A percentile compares a stretch with the other conserved stretches of the same genome.
Evolutionary conservation across 148 eudicot species (phyloP).

Genomic region (Polygonum maritimum): DNA sequence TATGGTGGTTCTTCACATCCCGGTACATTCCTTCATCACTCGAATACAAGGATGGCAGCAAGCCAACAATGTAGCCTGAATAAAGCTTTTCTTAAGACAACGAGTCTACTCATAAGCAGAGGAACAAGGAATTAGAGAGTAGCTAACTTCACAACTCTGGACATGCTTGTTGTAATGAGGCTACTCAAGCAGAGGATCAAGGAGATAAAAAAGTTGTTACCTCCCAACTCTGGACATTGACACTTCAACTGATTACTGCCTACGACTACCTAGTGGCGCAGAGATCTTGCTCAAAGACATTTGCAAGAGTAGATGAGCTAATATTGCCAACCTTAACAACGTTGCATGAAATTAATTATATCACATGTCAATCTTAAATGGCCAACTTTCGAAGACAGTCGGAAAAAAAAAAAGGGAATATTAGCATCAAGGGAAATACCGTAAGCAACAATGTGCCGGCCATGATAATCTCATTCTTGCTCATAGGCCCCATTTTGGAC

Average conservation of each 20-base stretch:
- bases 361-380: neutral
- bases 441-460: constrained; percentile 75
- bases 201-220: neutral
- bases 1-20: neutral
- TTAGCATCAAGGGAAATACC: constrained; percentile 28
- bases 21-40: neutral
- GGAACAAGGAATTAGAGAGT: neutral
- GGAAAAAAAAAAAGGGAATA: neutral
- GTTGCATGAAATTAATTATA: neutral
- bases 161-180: neutral
- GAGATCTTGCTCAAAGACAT: neutral
- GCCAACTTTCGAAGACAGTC: neutral
- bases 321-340: neutral
- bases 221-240: neutral
- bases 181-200: neutral
- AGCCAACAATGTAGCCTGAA: neutral
- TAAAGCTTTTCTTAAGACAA: neutral
- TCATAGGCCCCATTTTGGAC: constrained; percentile 89
- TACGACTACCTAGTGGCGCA: neutral
- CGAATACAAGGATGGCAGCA: neutral
- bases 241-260: neutral
- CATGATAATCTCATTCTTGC: constrained; percentile 79
- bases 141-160: neutral
- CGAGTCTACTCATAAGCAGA: neutral
- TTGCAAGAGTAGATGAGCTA: neutral